A percentile compares a stretch with the other conserved stretches of the same genome.
Evolutionary conservation across 495 filamentous ascomycete genomes (phyloP).

Genomic region (Talaromyces liani): DNA sequence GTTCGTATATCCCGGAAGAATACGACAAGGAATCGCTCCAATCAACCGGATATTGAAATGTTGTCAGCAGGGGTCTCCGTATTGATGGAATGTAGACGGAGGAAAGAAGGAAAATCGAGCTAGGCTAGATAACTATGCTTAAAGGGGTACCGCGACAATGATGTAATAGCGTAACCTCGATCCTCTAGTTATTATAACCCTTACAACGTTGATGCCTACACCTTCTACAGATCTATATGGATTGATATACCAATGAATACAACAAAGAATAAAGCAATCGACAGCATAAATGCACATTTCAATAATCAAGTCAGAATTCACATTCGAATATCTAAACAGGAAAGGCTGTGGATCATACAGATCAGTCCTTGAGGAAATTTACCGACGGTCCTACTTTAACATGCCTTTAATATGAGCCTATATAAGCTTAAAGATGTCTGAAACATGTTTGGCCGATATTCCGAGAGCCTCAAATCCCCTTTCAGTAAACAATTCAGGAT

Average conservation of each 20-base stretch:
- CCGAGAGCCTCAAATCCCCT: background rate
- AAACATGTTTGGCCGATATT: background rate
- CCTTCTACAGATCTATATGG: background rate
- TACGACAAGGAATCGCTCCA: background rate
- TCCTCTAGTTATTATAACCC: background rate
- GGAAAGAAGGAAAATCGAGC: background rate
- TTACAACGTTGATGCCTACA: background rate
- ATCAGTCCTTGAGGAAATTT: background rate
- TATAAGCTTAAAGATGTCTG: background rate
- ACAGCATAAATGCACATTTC: background rate
- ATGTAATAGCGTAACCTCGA: background rate
- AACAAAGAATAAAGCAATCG: background rate
- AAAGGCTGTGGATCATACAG: background rate
- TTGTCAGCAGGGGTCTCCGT: background rate
- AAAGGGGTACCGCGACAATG: background rate
- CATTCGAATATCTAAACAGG: background rate
- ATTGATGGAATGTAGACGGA: background rate
- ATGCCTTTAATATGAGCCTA: background rate
- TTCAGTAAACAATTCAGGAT: background rate
- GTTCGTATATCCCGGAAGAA: background rate
- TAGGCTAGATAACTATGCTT: background rate
- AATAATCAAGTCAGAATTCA: background rate
- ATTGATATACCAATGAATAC: background rate
- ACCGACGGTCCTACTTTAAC: background rate
- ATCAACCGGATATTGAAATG: background rate